Evolutionary conservation across 2,329 filamentous ascomycete species (phyloP), one percentile per base, ranked within the genome.

Genomic region (Fusarium sp.): DNA sequence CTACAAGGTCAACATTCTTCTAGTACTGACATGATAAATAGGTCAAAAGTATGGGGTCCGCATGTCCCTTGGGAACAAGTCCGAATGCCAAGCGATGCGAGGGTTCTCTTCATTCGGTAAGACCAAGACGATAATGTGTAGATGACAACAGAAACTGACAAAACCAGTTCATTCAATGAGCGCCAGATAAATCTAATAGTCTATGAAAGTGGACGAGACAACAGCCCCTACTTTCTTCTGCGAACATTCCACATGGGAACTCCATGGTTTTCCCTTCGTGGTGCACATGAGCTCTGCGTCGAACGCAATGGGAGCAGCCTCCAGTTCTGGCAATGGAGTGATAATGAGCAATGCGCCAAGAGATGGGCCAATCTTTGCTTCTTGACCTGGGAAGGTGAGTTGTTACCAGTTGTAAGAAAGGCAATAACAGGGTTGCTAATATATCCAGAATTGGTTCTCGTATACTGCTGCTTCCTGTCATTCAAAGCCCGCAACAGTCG

Each of bases 311-410:
- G 80, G 7, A 81, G 80, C 24, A 82, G 81, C 0, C 76, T 90
- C 11, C 77, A 82, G 32, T 79, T 90, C 44, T 82, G 82, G 45
- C 80, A 84, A 51, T 89, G 86, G 85, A 86, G 83, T 69, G 65
- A 71, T 1, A 74, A 74, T 1, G 80, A 81, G 41, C 74, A 77
- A 11, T 76, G 79, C 39, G 75, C 80, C 56, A 88, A 84, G 68
- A 71, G 80, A 2, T 90, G 87, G 87, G 84, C 84, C 1, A 80
- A 77, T 6, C 75, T 90, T 7, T 84, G 80, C 59, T 89, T 89
- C 62, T 75, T 84, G 56, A 88, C 86, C 2, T 89, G 86, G 86
- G 87, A 89, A 80, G 86, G 87, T 87, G 70, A 57, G 80, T 49
- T 22, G 13, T 11, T 10, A 30, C 19, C 37, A 2, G 8, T 14